Percentiles rank a stretch among this genome's conserved stretches.
Conservation (phyloP, 2,329 filamentous ascomycete species). For the Teratosphaeria gauchensis region DNA sequence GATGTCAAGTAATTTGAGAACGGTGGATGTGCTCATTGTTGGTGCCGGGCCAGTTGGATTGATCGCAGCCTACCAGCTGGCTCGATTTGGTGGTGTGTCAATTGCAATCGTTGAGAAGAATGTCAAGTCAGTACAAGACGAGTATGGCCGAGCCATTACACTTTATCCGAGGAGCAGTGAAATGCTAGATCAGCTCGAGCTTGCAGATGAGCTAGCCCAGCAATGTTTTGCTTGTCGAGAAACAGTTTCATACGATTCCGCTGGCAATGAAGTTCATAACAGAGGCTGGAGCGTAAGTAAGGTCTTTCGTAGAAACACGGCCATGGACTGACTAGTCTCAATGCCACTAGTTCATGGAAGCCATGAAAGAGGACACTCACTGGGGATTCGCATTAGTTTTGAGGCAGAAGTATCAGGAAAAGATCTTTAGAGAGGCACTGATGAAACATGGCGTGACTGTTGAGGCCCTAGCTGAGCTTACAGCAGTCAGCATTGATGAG, state of each 20-base stretch:
- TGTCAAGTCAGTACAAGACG: conserved; percentile 39
- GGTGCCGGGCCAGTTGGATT: conserved; percentile 6
- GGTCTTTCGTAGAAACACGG: conserved; percentile 1
- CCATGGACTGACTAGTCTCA: neutral
- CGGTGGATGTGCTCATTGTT: conserved; percentile 4
- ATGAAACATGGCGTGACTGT: conserved; percentile 22
- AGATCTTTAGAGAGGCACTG: conserved; percentile 40
- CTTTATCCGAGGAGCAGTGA: conserved; percentile 44
- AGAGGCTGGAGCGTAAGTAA: conserved; percentile 11
- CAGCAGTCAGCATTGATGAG: conserved; percentile 30
- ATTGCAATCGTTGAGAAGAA: conserved; percentile 43
- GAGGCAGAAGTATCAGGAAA: conserved; percentile 48
- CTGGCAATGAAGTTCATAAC: conserved; percentile 13
- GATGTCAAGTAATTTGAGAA: neutral
- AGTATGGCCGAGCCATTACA: conserved; percentile 47
- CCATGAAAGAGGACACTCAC: conserved; percentile 27
- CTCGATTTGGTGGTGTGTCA: conserved; percentile 20
- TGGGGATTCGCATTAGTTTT: conserved; percentile 46
- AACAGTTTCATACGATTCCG: conserved; percentile 42
- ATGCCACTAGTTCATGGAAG: neutral
- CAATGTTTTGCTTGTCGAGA: conserved; percentile 44
- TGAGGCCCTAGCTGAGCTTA: conserved; percentile 29
- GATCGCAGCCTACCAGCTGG: conserved; percentile 5
- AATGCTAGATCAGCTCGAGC: conserved; percentile 43
- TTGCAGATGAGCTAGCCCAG: conserved; percentile 43